Conservation (phyloP, 768 basidiomycete genomes). For the Piloderma croceum region DNA sequence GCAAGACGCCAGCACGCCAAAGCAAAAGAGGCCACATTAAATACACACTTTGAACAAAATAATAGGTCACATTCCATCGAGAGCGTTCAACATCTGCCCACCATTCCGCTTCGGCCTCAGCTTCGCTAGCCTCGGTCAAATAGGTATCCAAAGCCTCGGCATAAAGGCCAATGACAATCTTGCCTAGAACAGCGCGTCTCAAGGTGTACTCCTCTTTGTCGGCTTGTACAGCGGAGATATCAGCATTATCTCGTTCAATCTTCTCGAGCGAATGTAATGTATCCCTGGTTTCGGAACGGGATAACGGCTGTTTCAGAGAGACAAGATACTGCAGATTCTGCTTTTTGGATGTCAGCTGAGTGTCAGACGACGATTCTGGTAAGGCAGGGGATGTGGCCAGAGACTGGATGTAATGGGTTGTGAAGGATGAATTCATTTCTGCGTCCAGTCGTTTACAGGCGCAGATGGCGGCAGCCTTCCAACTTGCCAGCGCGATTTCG, state of each 20-base stretch:
- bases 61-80: constrained; percentile 46
- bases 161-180: constrained; percentile 55
- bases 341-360: constrained; percentile 16
- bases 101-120: constrained; percentile 78
- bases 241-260: constrained; percentile 8
- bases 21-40: background rate
- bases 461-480: too few species aligned
- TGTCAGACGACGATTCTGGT: constrained; percentile 12
- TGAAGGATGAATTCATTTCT: too few species aligned
- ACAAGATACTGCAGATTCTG: constrained; percentile 33
- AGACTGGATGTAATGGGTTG: too few species aligned
- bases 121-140: constrained; percentile 59
- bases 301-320: constrained; percentile 30
- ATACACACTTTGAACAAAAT: constrained; percentile 73
- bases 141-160: constrained; percentile 58
- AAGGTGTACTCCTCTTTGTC: constrained; percentile 31
- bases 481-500: too few species aligned
- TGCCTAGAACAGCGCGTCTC: constrained; percentile 40
- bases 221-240: constrained; percentile 6
- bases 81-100: constrained; percentile 75
- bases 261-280: constrained; percentile 25
- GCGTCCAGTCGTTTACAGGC: too few species aligned
- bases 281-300: constrained; percentile 21
- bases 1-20: constrained; percentile 15
- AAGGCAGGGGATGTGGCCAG: too few species aligned